These are phyloP conservation scores for Pichia insulana DNA, from an alignment of 805 yeast genomes.

Conservation along the genomic window DNA sequence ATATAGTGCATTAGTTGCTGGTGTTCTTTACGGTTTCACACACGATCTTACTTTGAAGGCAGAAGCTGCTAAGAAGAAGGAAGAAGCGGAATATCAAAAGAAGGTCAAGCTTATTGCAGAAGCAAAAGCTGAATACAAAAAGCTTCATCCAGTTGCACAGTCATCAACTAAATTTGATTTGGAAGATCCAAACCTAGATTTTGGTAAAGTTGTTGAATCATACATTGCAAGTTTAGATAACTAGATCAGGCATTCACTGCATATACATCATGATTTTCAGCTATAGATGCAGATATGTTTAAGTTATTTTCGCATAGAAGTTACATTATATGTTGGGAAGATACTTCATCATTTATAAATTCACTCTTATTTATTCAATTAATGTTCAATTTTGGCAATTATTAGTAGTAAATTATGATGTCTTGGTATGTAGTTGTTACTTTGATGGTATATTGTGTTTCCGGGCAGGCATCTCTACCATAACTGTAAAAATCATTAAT, in stretches of 20 bases:
- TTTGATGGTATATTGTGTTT: too few species aligned
- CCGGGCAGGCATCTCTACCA: too few species aligned
- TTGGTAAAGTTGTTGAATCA: constrained; percentile 59
- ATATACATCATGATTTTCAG: too few species aligned
- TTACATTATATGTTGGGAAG: neutral
- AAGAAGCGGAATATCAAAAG: constrained; percentile 47
- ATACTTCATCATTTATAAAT: neutral
- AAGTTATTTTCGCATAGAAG: neutral
- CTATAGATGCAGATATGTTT: neutral
- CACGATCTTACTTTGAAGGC: constrained; percentile 67
- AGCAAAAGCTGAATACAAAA: constrained; percentile 86
- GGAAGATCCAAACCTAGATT: constrained; percentile 87
- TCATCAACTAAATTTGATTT: constrained; percentile 48
- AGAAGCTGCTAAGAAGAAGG: constrained; percentile 50
- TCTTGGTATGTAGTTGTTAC: too few species aligned
- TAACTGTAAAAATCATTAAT: too few species aligned
- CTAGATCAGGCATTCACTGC: neutral
- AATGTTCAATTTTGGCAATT: neutral
- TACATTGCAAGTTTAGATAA: constrained; percentile 37
- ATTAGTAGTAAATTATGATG: too few species aligned
- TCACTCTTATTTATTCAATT: neutral
- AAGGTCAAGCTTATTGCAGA: constrained; percentile 71
- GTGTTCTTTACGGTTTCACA: constrained; percentile 79
- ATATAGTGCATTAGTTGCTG: constrained; percentile 85
- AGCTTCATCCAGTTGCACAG: constrained; percentile 38